Conservation (phyloP, 371 early-diverging fungal species). For the Chytridiales sp. region DNA sequence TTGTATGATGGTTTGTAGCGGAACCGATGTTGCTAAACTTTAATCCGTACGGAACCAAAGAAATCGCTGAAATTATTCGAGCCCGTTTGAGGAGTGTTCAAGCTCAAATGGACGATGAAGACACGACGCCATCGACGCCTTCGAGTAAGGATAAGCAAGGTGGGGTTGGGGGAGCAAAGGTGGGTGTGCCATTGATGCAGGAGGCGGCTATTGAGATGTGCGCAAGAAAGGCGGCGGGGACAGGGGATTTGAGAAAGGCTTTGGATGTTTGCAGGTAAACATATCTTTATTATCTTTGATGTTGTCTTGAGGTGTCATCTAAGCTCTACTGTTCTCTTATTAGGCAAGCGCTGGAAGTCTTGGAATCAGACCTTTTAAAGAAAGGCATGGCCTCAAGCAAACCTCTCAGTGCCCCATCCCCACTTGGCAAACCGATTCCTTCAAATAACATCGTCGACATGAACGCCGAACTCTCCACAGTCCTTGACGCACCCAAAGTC, state of each 20-base stretch:
- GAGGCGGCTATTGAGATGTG: slow-evolving; percentile 86
- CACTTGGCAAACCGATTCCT: slow-evolving; percentile 11
- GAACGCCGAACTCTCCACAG: slow-evolving; percentile 4
- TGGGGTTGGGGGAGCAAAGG: too few species aligned
- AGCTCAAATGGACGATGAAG: neutral
- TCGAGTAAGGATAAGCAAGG: too few species aligned
- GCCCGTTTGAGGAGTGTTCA: slow-evolving; percentile 58
- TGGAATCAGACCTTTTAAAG: slow-evolving; percentile 63
- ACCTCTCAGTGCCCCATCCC: neutral
- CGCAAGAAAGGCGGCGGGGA: slow-evolving; percentile 86
- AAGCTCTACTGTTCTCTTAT: neutral
- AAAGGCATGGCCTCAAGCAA: slow-evolving; percentile 12
- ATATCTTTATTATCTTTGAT: too few species aligned
- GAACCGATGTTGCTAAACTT: slow-evolving; percentile 81
- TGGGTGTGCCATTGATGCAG: slow-evolving; percentile 71
- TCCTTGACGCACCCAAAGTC: slow-evolving; percentile 61
- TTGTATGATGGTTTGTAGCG: slow-evolving; percentile 47
- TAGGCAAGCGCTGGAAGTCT: slow-evolving; percentile 77
- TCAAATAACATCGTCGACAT: slow-evolving; percentile 21
- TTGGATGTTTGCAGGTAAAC: slow-evolving; percentile 88
- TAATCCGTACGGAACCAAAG: slow-evolving; percentile 76
- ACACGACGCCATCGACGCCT: too few species aligned
- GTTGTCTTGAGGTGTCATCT: too few species aligned
- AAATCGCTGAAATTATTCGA: slow-evolving; percentile 81
- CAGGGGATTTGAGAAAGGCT: slow-evolving; percentile 89